Percentiles rank a stretch among this genome's conserved stretches.
Conservation (phyloP, 2,329 filamentous ascomycete species). For the Juglanconis sp. region DNA sequence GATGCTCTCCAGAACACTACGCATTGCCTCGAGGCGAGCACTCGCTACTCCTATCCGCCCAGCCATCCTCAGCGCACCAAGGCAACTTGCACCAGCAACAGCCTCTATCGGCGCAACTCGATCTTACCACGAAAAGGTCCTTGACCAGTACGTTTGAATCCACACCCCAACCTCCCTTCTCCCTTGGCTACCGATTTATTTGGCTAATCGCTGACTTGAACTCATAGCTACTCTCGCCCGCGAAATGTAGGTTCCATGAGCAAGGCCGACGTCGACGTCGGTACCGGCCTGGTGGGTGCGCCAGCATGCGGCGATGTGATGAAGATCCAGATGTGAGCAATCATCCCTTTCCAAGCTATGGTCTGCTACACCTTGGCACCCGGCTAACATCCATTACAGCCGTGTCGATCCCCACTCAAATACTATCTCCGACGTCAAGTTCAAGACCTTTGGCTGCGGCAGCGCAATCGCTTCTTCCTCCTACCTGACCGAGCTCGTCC, state of each 20-base stretch:
- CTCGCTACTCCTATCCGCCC: constrained; percentile 38
- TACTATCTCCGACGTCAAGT: constrained; percentile 90
- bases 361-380: constrained; percentile 61
- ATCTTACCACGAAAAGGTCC: constrained; percentile 56
- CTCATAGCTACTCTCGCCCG: constrained; percentile 47
- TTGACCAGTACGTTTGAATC: constrained; percentile 70
- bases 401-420: constrained; percentile 84
- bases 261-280: constrained; percentile 79
- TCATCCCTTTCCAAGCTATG: constrained; percentile 52
- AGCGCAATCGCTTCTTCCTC: constrained; percentile 91
- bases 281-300: constrained; percentile 88
- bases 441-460: constrained; percentile 96
- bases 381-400: constrained; percentile 53
- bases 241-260: constrained; percentile 56
- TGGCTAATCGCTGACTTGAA: constrained; percentile 16
- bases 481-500: constrained; percentile 91
- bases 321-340: constrained; percentile 83
- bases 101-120: constrained; percentile 39
- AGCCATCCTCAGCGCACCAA: constrained; percentile 33
- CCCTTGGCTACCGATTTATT: constrained; percentile 24
- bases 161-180: constrained; percentile 15
- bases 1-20: constrained; percentile 48
- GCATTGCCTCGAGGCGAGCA: constrained; percentile 41
- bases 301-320: constrained; percentile 90
- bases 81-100: constrained; percentile 38